These are phyloP conservation scores for Linnemannia hyalina DNA, from an alignment of 192 early-diverging fungal species.

Conservation along the genomic window DNA sequence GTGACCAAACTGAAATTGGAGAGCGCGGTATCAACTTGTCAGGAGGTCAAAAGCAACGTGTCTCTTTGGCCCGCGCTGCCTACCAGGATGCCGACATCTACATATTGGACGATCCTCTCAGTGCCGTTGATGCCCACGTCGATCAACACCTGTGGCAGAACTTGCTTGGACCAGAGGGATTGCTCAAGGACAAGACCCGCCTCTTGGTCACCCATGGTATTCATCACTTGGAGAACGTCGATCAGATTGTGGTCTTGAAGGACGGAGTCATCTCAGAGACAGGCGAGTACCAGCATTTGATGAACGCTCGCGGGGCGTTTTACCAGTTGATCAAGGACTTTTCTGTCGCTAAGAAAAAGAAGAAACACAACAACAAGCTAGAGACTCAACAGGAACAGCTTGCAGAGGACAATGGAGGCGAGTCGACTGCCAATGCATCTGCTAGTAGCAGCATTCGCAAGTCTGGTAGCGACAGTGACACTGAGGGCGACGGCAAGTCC, in stretches of 20 bases:
- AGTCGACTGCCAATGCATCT: background rate
- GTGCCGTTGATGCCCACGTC: conserved; percentile 71
- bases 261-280: conserved; percentile 76
- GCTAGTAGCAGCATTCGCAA: conserved; percentile 16
- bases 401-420: background rate
- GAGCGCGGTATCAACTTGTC: conserved; percentile 65
- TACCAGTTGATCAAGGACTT: conserved; percentile 77
- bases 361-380: conserved; percentile 18
- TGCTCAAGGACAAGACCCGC: conserved; percentile 81
- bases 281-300: conserved; percentile 74
- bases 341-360: conserved; percentile 59
- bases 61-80: conserved; percentile 84
- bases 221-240: conserved; percentile 75
- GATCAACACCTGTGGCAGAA: conserved; percentile 47
- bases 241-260: conserved; percentile 76
- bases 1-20: conserved; percentile 59
- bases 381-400: conserved; percentile 1
- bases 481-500: background rate
- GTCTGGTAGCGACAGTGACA: conserved; percentile 10
- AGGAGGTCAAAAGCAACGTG: conserved; percentile 90
- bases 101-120: conserved; percentile 89
- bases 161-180: conserved; percentile 80
- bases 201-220: conserved; percentile 86
- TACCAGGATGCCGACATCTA: conserved; percentile 85
- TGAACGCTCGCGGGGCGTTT: conserved; percentile 67